These are phyloP conservation scores for Penicillium coffeae DNA, from an alignment of 495 filamentous ascomycete species.

Conservation along the genomic window DNA sequence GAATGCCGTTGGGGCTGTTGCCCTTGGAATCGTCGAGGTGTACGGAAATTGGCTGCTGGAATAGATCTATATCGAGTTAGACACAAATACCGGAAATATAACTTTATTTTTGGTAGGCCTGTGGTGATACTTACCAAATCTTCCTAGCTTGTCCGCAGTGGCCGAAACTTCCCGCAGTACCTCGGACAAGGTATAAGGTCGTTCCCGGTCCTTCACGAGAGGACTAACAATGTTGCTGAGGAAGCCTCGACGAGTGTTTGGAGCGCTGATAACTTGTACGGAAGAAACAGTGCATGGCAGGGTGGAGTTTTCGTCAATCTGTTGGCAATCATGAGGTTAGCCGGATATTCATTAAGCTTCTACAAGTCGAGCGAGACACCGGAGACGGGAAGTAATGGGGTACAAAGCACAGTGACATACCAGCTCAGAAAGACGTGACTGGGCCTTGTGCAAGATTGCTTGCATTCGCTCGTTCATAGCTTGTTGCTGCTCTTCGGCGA, in stretches of 20 bases:
- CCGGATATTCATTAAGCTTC: slow-evolving; percentile 8
- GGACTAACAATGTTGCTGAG: slow-evolving; percentile 75
- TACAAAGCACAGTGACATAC: slow-evolving; percentile 21
- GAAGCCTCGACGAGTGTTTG: slow-evolving; percentile 73
- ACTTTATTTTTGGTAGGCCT: neutral
- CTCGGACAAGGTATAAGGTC: slow-evolving; percentile 70
- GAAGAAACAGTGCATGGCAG: slow-evolving; percentile 76
- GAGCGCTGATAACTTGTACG: slow-evolving; percentile 73
- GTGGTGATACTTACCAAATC: slow-evolving; percentile 61
- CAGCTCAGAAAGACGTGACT: slow-evolving; percentile 56
- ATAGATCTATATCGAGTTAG: slow-evolving; percentile 61
- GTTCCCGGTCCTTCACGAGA: slow-evolving; percentile 63
- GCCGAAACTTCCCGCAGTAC: slow-evolving; percentile 65
- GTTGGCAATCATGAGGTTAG: slow-evolving; percentile 16
- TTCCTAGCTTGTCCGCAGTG: slow-evolving; percentile 68
- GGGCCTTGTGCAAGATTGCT: slow-evolving; percentile 62
- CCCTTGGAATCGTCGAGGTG: slow-evolving; percentile 70
- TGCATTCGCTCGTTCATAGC: slow-evolving; percentile 59
- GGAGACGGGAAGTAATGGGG: neutral
- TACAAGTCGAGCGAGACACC: neutral
- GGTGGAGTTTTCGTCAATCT: slow-evolving; percentile 78
- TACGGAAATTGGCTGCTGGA: slow-evolving; percentile 74
- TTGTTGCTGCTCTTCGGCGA: slow-evolving; percentile 58
- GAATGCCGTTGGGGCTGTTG: slow-evolving; percentile 49
- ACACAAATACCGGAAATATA: neutral